Percentiles rank a stretch among this genome's conserved stretches.
These are phyloP conservation scores for Psilocybe subaeruginosa DNA, from an alignment of 768 basidiomycete genomes.

Conservation along the genomic window DNA sequence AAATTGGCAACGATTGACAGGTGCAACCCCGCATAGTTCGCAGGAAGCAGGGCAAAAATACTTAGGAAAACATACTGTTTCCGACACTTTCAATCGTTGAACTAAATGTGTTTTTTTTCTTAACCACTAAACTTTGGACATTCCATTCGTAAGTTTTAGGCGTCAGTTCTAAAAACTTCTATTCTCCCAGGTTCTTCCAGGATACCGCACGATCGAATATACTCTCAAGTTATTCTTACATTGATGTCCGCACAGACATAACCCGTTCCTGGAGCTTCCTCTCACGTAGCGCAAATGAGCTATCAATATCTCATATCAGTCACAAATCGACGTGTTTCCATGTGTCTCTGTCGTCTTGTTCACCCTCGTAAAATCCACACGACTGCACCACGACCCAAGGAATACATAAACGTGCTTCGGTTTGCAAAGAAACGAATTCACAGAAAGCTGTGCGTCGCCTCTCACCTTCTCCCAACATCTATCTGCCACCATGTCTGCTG, in stretches of 20 bases:
- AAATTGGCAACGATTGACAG: conserved; percentile 9
- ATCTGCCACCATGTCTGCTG: conserved; percentile 18
- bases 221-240: conserved; percentile 1
- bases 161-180: not conserved
- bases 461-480: not conserved
- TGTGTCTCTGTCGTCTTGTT: conserved; percentile 13
- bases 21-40: conserved; percentile 4
- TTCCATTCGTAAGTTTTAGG: not conserved
- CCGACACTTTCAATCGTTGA: not conserved
- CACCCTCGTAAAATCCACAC: conserved; percentile 15
- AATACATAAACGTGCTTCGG: conserved; percentile 19
- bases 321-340: conserved; percentile 13
- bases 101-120: not conserved
- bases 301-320: conserved; percentile 17
- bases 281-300: conserved; percentile 17
- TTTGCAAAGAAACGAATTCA: conserved; percentile 12
- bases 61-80: not conserved
- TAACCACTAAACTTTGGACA: not conserved
- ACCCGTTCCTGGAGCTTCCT: conserved; percentile 10
- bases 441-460: conserved; percentile 10
- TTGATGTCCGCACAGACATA: conserved; percentile 5
- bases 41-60: not conserved
- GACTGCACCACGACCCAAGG: conserved; percentile 1
- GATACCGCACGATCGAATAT: conserved; percentile 6
- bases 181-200: conserved; percentile 4